Conservation (phyloP, 805 yeast genomes). For the Candida chilensis region DNA sequence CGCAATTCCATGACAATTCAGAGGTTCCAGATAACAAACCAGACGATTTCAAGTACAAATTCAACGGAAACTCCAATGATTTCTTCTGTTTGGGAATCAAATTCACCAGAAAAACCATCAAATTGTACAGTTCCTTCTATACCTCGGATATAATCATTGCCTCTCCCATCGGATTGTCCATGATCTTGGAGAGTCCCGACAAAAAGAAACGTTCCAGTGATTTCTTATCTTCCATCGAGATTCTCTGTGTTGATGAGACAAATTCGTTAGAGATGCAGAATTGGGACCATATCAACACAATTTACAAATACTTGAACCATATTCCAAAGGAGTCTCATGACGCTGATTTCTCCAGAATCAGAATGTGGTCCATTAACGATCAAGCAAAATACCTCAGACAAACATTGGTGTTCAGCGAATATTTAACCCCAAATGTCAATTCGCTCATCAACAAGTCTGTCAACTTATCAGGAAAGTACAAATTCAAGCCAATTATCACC, state of each 20-base stretch:
- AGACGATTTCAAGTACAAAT: constrained; percentile 68
- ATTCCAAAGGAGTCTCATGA: constrained; percentile 72
- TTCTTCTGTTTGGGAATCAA: constrained; percentile 87
- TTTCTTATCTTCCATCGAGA: constrained; percentile 82
- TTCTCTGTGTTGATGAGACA: constrained; percentile 71
- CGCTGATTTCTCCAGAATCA: constrained; percentile 84
- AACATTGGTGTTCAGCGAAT: constrained; percentile 67
- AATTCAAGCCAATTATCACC: constrained; percentile 37
- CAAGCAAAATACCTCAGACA: constrained; percentile 69
- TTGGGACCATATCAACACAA: constrained; percentile 73
- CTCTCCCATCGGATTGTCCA: constrained; percentile 77
- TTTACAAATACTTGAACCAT: constrained; percentile 60
- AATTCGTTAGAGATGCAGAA: constrained; percentile 88
- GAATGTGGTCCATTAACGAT: constrained; percentile 90
- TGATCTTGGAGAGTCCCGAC: constrained; percentile 60
- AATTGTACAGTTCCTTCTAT: constrained; percentile 76
- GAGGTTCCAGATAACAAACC: constrained; percentile 54
- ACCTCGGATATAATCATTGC: constrained; percentile 82
- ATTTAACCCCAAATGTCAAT: constrained; percentile 73
- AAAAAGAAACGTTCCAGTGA: constrained; percentile 59
- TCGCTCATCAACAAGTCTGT: constrained; percentile 39
- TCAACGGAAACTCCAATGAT: constrained; percentile 88
- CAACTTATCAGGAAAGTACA: constrained; percentile 54
- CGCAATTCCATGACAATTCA: constrained; percentile 52
- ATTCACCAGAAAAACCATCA: constrained; percentile 79